Evolutionary conservation across 2,329 filamentous ascomycete species (phyloP), one percentile per base, ranked within the genome.

Genomic region (Colletotrichum brevisporum): DNA sequence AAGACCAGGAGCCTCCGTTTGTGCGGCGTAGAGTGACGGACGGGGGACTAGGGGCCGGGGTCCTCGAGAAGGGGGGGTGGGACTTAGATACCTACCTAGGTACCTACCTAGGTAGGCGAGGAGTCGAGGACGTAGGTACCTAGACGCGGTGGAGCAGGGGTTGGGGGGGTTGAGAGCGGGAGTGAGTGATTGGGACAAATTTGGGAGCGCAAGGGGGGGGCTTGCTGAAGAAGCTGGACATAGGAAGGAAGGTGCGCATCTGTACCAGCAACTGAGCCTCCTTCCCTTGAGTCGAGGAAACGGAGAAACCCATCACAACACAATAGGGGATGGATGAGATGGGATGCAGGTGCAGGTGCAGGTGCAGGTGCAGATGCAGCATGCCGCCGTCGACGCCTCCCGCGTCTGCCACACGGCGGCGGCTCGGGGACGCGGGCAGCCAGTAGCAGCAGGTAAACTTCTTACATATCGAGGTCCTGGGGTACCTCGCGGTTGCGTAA

Each of bases 11-110:
- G 48, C 47, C 61, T 64, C 43, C 36, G 15, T 53, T 54, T 39
- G 55, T 60, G 47, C 50, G 62, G 55, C 55, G 45, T 60, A 60
- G 45, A 69, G 67, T 61, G 62, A 57, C 45, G 51, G 62, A 60
- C 50, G 18, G 54, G 55, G 59, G 36, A n/a, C 47, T 18, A 27
- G 57, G 57, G 18, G 15, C 36, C 31, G 31, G 31, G 65, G 52
- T 43, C 53, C 43, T 55, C 21, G 43, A 26, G 16, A 51, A 48
- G 64, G 50, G 27, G 27, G 48, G 50, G 13, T 36, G 31, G 31
- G 8, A 10, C 31, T 10, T 36, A 9, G 9, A 10, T 36, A 36
- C 31, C 31, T 36, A 10, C 31, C 31, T 36, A 9, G 9, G 31
- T 31, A 31, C 27, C 27, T 9, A 9, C 8, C 8, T 31, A 9